phyloP scores from a whole-genome alignment of 1,139 yeast species.

The Candida tunisiensis region DNA sequence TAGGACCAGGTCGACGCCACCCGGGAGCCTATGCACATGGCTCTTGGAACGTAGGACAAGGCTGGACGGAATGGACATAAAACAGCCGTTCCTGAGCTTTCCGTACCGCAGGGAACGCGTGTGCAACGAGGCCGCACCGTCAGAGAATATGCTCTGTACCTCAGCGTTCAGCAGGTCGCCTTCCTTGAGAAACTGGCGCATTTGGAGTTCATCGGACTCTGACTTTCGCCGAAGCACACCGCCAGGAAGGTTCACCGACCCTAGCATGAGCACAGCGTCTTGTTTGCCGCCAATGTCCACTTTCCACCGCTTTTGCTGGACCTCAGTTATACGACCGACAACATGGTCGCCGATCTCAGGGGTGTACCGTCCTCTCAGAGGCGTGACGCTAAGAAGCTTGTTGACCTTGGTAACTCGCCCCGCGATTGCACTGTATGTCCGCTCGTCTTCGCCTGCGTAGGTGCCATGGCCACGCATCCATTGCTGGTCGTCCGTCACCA shows the following conservation, averaged over 20 bases:
- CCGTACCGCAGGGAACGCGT: conserved; percentile 94
- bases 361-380: conserved; percentile 69
- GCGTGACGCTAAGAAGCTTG: conserved; percentile 68
- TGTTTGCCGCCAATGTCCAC: conserved; percentile 92
- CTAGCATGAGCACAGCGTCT: conserved; percentile 83
- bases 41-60: conserved; percentile 71
- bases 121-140: conserved; percentile 88
- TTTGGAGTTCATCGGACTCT: conserved; percentile 90
- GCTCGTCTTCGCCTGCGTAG: conserved; percentile 44
- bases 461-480: conserved; percentile 99
- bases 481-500: conserved; percentile 83
- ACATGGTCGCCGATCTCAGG: conserved; percentile 97
- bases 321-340: conserved; percentile 88
- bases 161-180: conserved; percentile 97
- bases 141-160: conserved; percentile 76
- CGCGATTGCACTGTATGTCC: conserved; percentile 82
- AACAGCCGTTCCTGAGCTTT: conserved; percentile 80
- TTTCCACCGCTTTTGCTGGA: conserved; percentile 88
- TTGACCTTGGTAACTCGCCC: conserved; percentile 82
- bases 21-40: conserved; percentile 77
- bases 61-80: conserved; percentile 65
- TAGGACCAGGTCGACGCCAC: conserved; percentile 72
- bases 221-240: conserved; percentile 89
- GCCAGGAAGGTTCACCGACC: conserved; percentile 94
- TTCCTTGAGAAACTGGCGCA: conserved; percentile 87